phyloP scores from a whole-genome alignment of 345 rosid genomes.

The Corymbia maculata region DNA sequence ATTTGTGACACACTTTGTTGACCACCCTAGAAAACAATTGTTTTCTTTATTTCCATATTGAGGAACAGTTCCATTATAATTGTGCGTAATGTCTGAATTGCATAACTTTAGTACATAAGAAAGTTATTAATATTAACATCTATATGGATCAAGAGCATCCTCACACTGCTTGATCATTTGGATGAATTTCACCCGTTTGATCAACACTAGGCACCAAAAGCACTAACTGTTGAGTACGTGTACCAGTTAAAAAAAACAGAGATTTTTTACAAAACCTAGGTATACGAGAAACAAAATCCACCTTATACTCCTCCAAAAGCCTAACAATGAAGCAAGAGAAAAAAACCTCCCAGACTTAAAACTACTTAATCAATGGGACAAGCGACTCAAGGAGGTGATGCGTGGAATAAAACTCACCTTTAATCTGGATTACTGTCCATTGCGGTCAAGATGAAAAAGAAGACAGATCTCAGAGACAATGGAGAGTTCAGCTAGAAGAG shows the following conservation, averaged over 20 bases:
- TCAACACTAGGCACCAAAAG: not conserved
- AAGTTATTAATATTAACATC: not conserved
- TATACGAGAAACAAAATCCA: not conserved
- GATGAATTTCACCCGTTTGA: not conserved
- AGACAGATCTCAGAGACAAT: not conserved
- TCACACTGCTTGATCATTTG: not conserved
- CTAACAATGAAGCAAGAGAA: not conserved
- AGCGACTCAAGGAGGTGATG: not conserved
- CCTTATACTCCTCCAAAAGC: not conserved
- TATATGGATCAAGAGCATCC: not conserved
- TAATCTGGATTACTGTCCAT: not conserved
- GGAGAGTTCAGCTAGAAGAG: not conserved
- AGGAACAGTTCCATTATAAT: not conserved
- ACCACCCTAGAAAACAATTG: not conserved
- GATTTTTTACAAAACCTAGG: not conserved
- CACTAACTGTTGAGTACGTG: fast-evolving
- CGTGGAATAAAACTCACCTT: not conserved
- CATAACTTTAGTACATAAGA: not conserved
- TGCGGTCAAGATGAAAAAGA: not conserved
- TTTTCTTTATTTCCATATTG: not conserved
- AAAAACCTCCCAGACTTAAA: not conserved
- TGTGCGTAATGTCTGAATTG: not conserved
- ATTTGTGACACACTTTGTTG: no score
- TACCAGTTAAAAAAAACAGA: not conserved
- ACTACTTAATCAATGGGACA: not conserved